Percentiles rank a stretch among this genome's conserved stretches.
phyloP scores from a whole-genome alignment of 345 rosid species.

The Citrus sinensis region DNA sequence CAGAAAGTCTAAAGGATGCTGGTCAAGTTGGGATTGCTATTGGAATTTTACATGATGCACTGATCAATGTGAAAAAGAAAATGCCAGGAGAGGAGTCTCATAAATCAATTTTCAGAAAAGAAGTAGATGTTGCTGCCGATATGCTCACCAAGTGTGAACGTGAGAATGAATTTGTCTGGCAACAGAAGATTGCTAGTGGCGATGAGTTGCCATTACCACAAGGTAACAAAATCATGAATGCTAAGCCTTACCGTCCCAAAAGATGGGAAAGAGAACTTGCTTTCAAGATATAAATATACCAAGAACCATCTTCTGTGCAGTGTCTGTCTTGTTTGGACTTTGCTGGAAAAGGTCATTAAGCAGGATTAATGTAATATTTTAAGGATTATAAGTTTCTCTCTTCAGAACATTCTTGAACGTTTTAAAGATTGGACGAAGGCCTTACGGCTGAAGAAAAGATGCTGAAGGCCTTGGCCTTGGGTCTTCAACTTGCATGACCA shows the following conservation, averaged over 20 bases:
- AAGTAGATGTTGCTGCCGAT: slow-evolving; percentile 41
- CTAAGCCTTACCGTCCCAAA: slow-evolving; percentile 46
- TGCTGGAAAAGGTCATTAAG: not conserved
- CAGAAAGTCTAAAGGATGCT: slow-evolving; percentile 36
- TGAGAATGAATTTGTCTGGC: slow-evolving; percentile 60
- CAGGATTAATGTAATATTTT: not conserved
- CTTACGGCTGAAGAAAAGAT: not conserved
- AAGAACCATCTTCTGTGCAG: slow-evolving; percentile 4
- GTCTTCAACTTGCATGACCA: not conserved
- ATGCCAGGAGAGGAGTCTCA: slow-evolving; percentile 56
- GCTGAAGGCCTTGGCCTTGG: not conserved
- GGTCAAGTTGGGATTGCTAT: slow-evolving; percentile 50
- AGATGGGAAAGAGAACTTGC: slow-evolving; percentile 50
- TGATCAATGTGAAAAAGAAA: slow-evolving; percentile 31
- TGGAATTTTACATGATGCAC: slow-evolving; percentile 54
- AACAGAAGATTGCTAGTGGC: slow-evolving; percentile 39
- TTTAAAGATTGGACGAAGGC: not conserved
- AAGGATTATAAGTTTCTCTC: not conserved
- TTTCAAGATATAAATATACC: slow-evolving; percentile 39
- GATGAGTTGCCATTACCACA: slow-evolving; percentile 53
- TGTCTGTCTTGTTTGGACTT: not conserved
- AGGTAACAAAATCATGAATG: slow-evolving; percentile 57
- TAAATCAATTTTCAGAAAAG: slow-evolving; percentile 38
- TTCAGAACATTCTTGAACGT: not conserved
- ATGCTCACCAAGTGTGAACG: slow-evolving; percentile 45